These are phyloP conservation scores for Kwoniella bestiolae DNA, from an alignment of 768 basidiomycete species.

Conservation along the genomic window DNA sequence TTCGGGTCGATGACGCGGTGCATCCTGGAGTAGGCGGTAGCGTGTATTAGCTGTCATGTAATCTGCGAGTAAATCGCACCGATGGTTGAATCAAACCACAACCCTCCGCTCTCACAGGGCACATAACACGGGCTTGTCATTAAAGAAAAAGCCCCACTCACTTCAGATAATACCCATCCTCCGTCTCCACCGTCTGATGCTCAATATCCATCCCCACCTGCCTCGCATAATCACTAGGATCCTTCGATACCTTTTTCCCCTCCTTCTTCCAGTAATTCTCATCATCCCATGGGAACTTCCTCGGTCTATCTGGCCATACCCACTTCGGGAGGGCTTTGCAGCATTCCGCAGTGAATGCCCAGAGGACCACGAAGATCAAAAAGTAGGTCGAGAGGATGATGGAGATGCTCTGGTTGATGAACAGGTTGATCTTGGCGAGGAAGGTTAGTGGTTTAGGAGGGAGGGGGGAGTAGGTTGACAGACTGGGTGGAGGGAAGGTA, in stretches of 20 bases:
- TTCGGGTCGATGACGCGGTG: slow-evolving; percentile 58
- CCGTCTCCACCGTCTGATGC: slow-evolving; percentile 61
- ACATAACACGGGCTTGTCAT: too few relatives aligned
- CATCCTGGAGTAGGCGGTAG: slow-evolving; percentile 37
- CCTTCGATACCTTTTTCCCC: slow-evolving; percentile 58
- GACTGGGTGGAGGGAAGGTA: slow-evolving; percentile 56
- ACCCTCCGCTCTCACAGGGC: too few relatives aligned
- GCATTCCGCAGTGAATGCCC: slow-evolving; percentile 57
- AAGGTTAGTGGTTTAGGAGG: slow-evolving; percentile 44
- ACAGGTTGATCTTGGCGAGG: slow-evolving; percentile 49
- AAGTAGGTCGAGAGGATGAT: slow-evolving; percentile 60
- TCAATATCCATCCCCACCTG: slow-evolving; percentile 61
- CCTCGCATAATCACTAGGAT: slow-evolving; percentile 61
- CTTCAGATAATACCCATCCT: slow-evolving; percentile 61
- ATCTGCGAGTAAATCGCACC: too few relatives aligned
- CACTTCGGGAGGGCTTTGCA: slow-evolving; percentile 38
- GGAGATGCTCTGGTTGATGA: slow-evolving; percentile 57
- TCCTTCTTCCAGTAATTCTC: slow-evolving; percentile 56
- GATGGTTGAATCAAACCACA: too few relatives aligned
- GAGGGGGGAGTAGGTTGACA: slow-evolving; percentile 55
- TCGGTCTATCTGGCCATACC: slow-evolving; percentile 38
- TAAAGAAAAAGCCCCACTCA: too few relatives aligned
- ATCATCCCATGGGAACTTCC: slow-evolving; percentile 59
- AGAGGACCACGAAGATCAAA: slow-evolving; percentile 60
- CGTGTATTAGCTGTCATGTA: not conserved